Evolutionary conservation across 306 rosid species (phyloP).

Genomic region (Amphicarpaea edgeworthii): DNA sequence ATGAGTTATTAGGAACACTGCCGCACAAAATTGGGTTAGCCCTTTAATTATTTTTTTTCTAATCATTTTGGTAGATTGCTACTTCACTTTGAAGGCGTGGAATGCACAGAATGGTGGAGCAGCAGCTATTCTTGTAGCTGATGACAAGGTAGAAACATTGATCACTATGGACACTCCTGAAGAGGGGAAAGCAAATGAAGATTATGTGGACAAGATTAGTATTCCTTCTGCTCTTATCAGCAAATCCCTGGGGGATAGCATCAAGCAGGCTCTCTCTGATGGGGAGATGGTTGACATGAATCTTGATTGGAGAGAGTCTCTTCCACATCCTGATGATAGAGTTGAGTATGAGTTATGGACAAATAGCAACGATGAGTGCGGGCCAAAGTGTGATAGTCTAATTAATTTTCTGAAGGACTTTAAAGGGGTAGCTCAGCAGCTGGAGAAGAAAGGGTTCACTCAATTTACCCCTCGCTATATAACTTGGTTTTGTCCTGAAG

Average conservation of each 20-base stretch:
- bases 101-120: constrained; percentile 96
- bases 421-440: constrained; percentile 92
- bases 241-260: constrained; percentile 79
- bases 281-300: constrained; percentile 78
- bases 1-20: constrained; percentile 15
- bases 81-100: constrained; percentile 97
- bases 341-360: constrained; percentile 98
- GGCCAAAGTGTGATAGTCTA: constrained; percentile 85
- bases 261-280: constrained; percentile 70
- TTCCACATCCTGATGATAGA: constrained; percentile 97
- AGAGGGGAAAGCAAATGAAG: constrained; percentile 67
- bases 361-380: constrained; percentile 95
- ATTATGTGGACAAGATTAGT: constrained; percentile 73
- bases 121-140: constrained; percentile 95
- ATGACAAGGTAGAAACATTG: constrained; percentile 70
- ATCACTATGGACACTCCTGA: constrained; percentile 99
- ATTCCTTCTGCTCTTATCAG: constrained; percentile 92
- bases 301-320: constrained; percentile 98
- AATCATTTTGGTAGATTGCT: constrained; percentile 74
- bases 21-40: constrained; percentile 10
- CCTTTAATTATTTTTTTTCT: constrained; percentile 18
- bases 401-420: constrained; percentile 77
- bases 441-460: constrained; percentile 84
- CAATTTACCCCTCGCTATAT: constrained; percentile 93
- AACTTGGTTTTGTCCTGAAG: constrained; percentile 95